Percentiles rank a stretch among this genome's conserved stretches.
phyloP scores from a whole-genome alignment of 495 filamentous ascomycete genomes.

The Gamarada debralockiae region DNA sequence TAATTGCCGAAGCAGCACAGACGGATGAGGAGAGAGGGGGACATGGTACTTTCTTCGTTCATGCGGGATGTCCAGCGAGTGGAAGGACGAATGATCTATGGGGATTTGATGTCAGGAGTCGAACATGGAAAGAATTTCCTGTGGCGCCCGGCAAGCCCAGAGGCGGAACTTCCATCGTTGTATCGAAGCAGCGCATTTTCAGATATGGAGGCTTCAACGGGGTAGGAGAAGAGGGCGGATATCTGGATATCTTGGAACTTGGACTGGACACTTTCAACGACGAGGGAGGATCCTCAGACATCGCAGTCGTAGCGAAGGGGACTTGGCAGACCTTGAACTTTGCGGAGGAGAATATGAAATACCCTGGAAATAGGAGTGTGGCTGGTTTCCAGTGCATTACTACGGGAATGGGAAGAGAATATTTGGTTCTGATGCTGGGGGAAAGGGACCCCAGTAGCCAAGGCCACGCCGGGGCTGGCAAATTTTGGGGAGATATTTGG shows the following conservation, averaged over 20 bases:
- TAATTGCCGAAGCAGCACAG: conserved; percentile 37
- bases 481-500: conserved; percentile 72
- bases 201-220: conserved; percentile 75
- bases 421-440: conserved; percentile 64
- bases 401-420: conserved; percentile 49
- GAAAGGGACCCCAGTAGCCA: conserved; percentile 57
- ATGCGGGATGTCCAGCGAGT: conserved; percentile 62
- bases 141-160: conserved; percentile 56
- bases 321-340: conserved; percentile 23
- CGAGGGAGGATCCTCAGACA: conserved; percentile 8
- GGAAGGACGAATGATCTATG: conserved; percentile 63
- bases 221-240: conserved; percentile 56
- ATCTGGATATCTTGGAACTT: conserved; percentile 56
- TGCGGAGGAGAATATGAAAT: conserved; percentile 17
- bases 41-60: conserved; percentile 60
- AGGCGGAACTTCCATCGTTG: conserved; percentile 60
- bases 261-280: conserved; percentile 34
- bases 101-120: conserved; percentile 59
- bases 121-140: conserved; percentile 58
- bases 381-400: conserved; percentile 42
- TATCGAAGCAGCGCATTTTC: conserved; percentile 54
- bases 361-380: conserved; percentile 38
- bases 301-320: conserved; percentile 12
- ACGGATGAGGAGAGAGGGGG: conserved; percentile 39
- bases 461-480: conserved; percentile 64